Conservation (phyloP, 2,329 filamentous ascomycete species). For the Helotiales sp. region DNA sequence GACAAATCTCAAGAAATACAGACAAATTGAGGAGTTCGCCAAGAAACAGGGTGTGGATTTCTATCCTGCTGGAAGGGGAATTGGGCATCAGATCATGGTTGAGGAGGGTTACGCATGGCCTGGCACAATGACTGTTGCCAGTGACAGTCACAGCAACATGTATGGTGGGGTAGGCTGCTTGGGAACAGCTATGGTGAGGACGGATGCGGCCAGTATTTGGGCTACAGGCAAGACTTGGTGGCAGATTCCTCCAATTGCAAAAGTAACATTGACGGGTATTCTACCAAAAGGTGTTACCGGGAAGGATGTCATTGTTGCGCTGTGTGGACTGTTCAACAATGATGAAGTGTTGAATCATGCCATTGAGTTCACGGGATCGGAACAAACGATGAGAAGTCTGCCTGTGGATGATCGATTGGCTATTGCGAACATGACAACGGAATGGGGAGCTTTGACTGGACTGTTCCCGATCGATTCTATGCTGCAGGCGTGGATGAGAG, state of each 20-base stretch:
- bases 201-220: slow-evolving; percentile 87
- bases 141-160: slow-evolving; percentile 78
- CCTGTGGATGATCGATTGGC: slow-evolving; percentile 75
- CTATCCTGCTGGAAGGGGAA: slow-evolving; percentile 77
- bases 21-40: slow-evolving; percentile 81
- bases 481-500: slow-evolving; percentile 74
- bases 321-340: slow-evolving; percentile 84
- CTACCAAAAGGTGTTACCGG: slow-evolving; percentile 83
- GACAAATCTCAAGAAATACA: slow-evolving; percentile 82
- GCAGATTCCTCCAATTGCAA: slow-evolving; percentile 84
- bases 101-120: slow-evolving; percentile 88
- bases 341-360: slow-evolving; percentile 90
- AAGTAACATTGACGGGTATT: slow-evolving; percentile 76
- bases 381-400: slow-evolving; percentile 76
- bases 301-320: slow-evolving; percentile 91
- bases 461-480: slow-evolving; percentile 81
- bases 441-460: slow-evolving; percentile 75
- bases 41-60: slow-evolving; percentile 76
- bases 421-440: slow-evolving; percentile 80
- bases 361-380: slow-evolving; percentile 84
- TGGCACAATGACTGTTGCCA: slow-evolving; percentile 80
- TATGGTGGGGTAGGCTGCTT: slow-evolving; percentile 81
- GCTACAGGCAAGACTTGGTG: slow-evolving; percentile 85
- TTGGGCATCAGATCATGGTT: slow-evolving; percentile 92
- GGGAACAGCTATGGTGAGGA: slow-evolving; percentile 82